Percentiles rank a stretch among this genome's conserved stretches.
Evolutionary conservation across 192 early-diverging fungal species (phyloP).

Genomic region (Backusella australiensis): DNA sequence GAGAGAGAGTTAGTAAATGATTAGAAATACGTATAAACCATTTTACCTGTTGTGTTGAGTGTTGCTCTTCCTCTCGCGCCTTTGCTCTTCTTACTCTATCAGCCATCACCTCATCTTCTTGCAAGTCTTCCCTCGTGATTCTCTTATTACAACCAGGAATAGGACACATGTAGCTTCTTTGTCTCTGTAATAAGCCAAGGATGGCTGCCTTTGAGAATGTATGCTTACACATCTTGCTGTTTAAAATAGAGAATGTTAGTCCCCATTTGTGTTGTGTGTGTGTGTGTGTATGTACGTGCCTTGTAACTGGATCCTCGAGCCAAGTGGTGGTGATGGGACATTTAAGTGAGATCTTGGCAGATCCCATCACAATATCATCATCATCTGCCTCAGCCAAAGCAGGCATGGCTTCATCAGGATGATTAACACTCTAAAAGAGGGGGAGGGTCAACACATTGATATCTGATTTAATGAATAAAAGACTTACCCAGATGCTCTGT

Average conservation of each 20-base stretch:
- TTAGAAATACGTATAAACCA: background rate
- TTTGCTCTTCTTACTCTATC: constrained; percentile 17
- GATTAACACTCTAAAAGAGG: constrained; percentile 24
- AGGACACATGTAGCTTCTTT: constrained; percentile 14
- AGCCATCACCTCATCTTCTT: background rate
- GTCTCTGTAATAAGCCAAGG: background rate
- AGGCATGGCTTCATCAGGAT: constrained; percentile 30
- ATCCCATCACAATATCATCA: constrained; percentile 30
- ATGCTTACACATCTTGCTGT: constrained; percentile 27
- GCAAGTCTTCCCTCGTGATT: background rate
- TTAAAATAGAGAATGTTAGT: background rate
- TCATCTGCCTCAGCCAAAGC: background rate
- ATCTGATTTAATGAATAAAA: no score
- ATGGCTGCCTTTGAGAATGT: constrained; percentile 30
- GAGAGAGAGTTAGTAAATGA: background rate
- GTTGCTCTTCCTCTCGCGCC: background rate
- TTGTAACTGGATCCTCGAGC: constrained; percentile 32
- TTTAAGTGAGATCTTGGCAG: constrained; percentile 20
- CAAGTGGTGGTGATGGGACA: constrained; percentile 34
- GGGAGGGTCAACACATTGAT: no score
- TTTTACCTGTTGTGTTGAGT: background rate
- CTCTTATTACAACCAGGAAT: constrained; percentile 24
- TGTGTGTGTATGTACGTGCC: background rate
- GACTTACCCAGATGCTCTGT: constrained; percentile 32
- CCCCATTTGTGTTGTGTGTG: background rate